phyloP scores from a whole-genome alignment of 768 basidiomycete genomes.

The Leucocoprinus sp. region DNA sequence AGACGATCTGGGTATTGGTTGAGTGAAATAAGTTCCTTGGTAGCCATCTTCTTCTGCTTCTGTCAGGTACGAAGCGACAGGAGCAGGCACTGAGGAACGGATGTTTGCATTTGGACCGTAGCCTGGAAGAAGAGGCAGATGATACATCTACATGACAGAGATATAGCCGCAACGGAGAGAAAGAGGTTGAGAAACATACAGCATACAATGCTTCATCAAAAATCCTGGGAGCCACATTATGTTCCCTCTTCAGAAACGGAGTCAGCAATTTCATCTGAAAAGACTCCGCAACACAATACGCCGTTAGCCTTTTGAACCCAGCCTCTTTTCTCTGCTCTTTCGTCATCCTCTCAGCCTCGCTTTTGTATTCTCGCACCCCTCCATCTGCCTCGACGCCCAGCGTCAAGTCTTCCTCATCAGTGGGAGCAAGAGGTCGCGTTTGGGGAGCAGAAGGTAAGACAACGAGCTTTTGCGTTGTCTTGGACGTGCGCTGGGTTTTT shows the following conservation, averaged over 20 bases:
- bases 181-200: conserved; percentile 37
- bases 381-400: conserved; percentile 26
- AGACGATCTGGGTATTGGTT: conserved; percentile 24
- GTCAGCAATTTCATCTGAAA: conserved; percentile 80
- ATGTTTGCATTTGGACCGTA: conserved; percentile 80
- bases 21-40: conserved; percentile 73
- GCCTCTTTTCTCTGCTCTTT: conserved; percentile 78
- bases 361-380: conserved; percentile 72
- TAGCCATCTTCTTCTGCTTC: conserved; percentile 90
- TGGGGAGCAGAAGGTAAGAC: conserved; percentile 86
- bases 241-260: conserved; percentile 85
- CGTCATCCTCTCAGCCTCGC: conserved; percentile 80
- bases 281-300: conserved; percentile 82
- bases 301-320: conserved; percentile 76
- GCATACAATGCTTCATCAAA: conserved; percentile 94
- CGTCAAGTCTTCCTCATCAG: conserved; percentile 9
- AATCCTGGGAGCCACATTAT: conserved; percentile 78
- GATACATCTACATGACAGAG: conserved; percentile 60
- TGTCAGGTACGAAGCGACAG: conserved; percentile 47
- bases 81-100: conserved; percentile 70
- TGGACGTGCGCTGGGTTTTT: conserved; percentile 74
- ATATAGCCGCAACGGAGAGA: not conserved
- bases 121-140: conserved; percentile 84
- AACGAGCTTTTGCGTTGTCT: conserved; percentile 87
- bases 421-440: conserved; percentile 50